Conservation (phyloP, 768 basidiomycete species). For the Tulasnella calospora region DNA sequence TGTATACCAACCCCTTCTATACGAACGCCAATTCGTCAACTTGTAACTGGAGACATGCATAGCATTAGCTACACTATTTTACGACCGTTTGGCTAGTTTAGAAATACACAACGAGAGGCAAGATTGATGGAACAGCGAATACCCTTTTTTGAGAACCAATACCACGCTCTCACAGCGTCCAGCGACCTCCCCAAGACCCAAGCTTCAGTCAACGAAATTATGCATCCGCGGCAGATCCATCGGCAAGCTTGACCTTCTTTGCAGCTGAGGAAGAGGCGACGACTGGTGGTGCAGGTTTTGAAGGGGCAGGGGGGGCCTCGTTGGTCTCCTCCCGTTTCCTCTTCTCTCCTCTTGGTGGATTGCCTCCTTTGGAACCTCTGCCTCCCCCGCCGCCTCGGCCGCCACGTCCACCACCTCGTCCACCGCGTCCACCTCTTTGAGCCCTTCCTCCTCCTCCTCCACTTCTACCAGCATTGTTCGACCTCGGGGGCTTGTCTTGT, state of each 20-base stretch:
- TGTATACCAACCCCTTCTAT: neutral
- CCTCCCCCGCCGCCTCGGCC: constrained; percentile 24
- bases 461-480: constrained; percentile 23
- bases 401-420: constrained; percentile 28
- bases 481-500: constrained; percentile 7
- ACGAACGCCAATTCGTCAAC: neutral
- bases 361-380: constrained; percentile 2
- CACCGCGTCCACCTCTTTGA: constrained; percentile 25
- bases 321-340: constrained; percentile 20
- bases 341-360: constrained; percentile 4
- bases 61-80: neutral
- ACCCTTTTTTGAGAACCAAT: neutral
- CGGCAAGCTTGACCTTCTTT: constrained; percentile 27
- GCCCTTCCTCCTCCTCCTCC: neutral
- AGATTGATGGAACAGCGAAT: neutral
- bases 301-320: neutral
- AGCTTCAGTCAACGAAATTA: neutral
- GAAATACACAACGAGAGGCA: neutral
- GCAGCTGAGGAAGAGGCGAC: constrained; percentile 10
- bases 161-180: no score
- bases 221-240: neutral
- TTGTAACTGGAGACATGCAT: neutral
- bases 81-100: neutral
- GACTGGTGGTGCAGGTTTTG: neutral
- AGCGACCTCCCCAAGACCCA: neutral